Evolutionary conservation across 305 asterid genomes (phyloP), one percentile per base, ranked within the genome.

Genomic region (Coffea humblotiana): DNA sequence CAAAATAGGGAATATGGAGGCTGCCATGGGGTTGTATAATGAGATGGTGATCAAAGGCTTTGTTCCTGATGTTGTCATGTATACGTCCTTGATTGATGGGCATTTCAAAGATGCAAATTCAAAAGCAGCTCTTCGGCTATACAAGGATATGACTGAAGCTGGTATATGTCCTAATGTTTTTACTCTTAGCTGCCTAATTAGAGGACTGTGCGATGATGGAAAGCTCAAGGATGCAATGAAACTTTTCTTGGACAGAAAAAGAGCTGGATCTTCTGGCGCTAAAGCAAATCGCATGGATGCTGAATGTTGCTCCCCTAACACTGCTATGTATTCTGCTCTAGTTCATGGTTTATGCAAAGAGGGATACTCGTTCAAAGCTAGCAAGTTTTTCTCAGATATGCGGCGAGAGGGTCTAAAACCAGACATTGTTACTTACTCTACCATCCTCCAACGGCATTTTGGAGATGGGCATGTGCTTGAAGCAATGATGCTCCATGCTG

Each of bases 401-500:
- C 81, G 91, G 76, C 75, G 76, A 71, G 82, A 77, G 70, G 94
- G 91, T 72, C 72, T 92, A 11, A 65, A 27, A 78, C 88, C 92
- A 13, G 92, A 88, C 47, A 72, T 77, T 0, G 61, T 67, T 45
- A 89, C 91, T 79, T 92, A 92, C 80, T 86, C 81, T 32, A 87
- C 82, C 25, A 72, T 92, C 16, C 16, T 90, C 19, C 83, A 76
- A 71, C 89, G 89, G 79, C 92, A 91, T 86, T 91, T 84, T 72
- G 79, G 72, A 43, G 82, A 71, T 58, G 87, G 83, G 82, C 90
- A 78, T 54, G 82, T 84, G 58, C 71, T 83, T 73, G 80, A 85
- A 81, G 95, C 84, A 72, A 86, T 86, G 91, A 89, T 92, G 93
- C 79, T 94, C 77, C 95, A 92, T 75, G 95, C 97, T 25, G 97